Conservation (phyloP, 2,329 filamentous ascomycete genomes). For the Fusarium circinatum region DNA sequence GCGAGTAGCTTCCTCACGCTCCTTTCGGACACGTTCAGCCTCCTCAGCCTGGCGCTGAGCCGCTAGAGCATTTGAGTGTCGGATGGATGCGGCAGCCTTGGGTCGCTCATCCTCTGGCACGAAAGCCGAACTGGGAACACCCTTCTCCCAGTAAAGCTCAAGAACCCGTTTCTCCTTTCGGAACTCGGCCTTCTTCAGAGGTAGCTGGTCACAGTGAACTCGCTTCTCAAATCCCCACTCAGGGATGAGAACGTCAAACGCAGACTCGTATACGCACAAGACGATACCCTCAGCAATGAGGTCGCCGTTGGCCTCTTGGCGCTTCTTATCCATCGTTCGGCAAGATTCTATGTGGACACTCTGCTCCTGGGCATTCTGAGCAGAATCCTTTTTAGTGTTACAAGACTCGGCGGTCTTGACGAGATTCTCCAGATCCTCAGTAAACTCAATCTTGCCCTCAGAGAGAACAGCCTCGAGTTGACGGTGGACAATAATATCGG, state of each 20-base stretch:
- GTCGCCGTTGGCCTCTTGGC: slow-evolving; percentile 86
- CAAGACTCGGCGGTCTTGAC: slow-evolving; percentile 94
- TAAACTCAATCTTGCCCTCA: slow-evolving; percentile 83
- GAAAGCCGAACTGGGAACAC: slow-evolving; percentile 93
- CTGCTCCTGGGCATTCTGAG: slow-evolving; percentile 96
- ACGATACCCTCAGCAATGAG: slow-evolving; percentile 96
- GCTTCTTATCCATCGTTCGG: slow-evolving; percentile 92
- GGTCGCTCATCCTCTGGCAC: slow-evolving; percentile 97
- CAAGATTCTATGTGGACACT: slow-evolving; percentile 99
- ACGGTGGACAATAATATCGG: slow-evolving; percentile 93
- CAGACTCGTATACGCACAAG: slow-evolving; percentile 96
- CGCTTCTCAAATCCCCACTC: slow-evolving; percentile 99
- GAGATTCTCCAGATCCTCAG: slow-evolving; percentile 86
- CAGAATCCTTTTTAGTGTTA: slow-evolving; percentile 99
- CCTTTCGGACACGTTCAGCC: slow-evolving; percentile 82
- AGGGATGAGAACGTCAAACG: slow-evolving; percentile 96
- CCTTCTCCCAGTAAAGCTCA: slow-evolving; percentile 99
- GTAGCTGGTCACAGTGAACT: slow-evolving; percentile 97
- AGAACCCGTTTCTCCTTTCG: slow-evolving; percentile 94
- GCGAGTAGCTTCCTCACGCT: slow-evolving; percentile 89
- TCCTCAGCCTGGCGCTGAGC: slow-evolving; percentile 84
- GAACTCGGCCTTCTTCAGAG: slow-evolving; percentile 98
- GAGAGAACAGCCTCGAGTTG: slow-evolving; percentile 90
- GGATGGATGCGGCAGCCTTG: slow-evolving; percentile 79
- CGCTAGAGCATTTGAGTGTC: slow-evolving; percentile 78